Evolutionary conservation across 208 protist species (phyloP).

Genomic region (Trypanosoma vivax): DNA sequence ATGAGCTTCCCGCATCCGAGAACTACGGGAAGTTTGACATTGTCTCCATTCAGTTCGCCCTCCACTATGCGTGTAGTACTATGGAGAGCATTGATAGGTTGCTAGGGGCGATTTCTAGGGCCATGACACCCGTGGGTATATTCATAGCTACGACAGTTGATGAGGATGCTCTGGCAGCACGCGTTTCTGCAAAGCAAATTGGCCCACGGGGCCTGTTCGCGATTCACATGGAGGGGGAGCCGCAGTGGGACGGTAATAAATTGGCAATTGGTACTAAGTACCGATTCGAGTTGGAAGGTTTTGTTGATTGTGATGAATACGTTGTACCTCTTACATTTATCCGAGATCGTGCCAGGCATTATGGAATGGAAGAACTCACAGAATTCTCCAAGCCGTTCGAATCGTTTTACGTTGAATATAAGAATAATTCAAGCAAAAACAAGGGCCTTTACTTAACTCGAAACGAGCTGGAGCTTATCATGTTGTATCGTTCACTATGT

Average conservation of each 20-base stretch:
- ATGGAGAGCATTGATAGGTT: conserved; percentile 38
- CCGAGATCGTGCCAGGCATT: conserved; percentile 15
- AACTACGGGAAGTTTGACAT: conserved; percentile 51
- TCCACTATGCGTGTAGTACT: conserved; percentile 81
- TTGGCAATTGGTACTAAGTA: conserved; percentile 58
- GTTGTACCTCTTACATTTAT: conserved; percentile 53
- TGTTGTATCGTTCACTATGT: conserved; percentile 60
- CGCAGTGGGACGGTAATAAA: conserved; percentile 16
- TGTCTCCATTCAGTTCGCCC: conserved; percentile 81
- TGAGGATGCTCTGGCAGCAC: conserved; percentile 28
- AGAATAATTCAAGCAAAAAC: conserved; percentile 32
- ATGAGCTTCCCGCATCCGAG: conserved; percentile 22
- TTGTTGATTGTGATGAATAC: conserved; percentile 85
- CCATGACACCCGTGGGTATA: conserved; percentile 46
- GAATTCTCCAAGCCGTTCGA: conserved; percentile 20
- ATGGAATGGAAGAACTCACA: conserved; percentile 14
- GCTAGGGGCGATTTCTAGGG: conserved; percentile 28
- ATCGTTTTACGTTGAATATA: conserved; percentile 27
- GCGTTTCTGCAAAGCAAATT: conserved; percentile 26
- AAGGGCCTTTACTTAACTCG: conserved; percentile 47
- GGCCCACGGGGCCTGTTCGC: conserved; percentile 14
- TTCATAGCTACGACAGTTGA: conserved; percentile 79
- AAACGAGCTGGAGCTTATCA: conserved; percentile 50
- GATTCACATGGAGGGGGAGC: conserved; percentile 15
- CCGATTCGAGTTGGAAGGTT: conserved; percentile 74